Evolutionary conservation across 371 early-diverging fungal species (phyloP).

Genomic region (Mortierella sp.): DNA sequence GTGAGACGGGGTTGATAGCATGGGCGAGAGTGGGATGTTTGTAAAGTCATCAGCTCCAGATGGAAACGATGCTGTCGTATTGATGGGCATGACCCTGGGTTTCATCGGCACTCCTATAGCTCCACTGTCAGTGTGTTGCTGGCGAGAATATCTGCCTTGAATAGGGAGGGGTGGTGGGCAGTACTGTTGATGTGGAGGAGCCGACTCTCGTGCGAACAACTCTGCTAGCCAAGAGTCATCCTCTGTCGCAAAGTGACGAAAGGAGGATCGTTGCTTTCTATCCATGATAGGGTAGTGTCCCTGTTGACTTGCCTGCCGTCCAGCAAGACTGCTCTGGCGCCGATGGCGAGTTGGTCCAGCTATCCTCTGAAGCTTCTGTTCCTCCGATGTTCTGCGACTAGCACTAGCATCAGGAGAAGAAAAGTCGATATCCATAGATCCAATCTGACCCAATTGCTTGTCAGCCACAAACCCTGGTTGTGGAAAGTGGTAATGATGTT

Average conservation of each 20-base stretch:
- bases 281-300: conserved; percentile 20
- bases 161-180: not conserved
- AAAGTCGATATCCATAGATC: conserved; percentile 11
- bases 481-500: conserved; percentile 5
- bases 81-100: no score
- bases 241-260: conserved; percentile 12
- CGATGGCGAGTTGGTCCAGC: conserved; percentile 32
- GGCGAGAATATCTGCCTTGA: conserved; percentile 1
- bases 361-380: conserved; percentile 12
- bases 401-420: conserved; percentile 3
- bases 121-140: no score
- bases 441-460: conserved; percentile 2
- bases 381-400: conserved; percentile 10
- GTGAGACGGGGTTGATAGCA: no score
- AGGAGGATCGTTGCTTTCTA: conserved; percentile 22
- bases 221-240: conserved; percentile 13
- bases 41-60: no score
- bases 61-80: no score
- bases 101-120: no score
- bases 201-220: not conserved
- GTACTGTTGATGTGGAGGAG: not conserved
- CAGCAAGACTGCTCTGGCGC: conserved; percentile 27
- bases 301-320: conserved; percentile 38
- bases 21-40: no score
- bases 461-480: not conserved